A percentile compares a stretch with the other conserved stretches of the same genome.
phyloP scores from a whole-genome alignment of 108 stramenopile genomes.

The Cyclotella baltica region DNA sequence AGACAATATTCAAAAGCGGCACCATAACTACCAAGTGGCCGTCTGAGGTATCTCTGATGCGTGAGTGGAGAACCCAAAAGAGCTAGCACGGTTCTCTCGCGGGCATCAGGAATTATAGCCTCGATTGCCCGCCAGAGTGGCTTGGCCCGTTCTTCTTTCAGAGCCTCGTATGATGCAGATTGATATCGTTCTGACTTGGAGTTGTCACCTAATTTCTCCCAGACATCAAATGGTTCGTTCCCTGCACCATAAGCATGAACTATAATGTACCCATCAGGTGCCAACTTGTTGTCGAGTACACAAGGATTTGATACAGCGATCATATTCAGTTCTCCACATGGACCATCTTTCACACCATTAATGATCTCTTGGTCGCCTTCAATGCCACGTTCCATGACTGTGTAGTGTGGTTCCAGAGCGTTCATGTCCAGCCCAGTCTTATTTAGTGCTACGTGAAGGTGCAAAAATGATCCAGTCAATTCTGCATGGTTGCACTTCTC shows the following conservation, averaged over 20 bases:
- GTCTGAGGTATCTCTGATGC: conserved; percentile 87
- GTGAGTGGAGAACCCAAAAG: conserved; percentile 90
- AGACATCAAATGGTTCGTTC: conserved; percentile 90
- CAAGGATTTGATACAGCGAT: conserved; percentile 92
- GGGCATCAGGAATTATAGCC: conserved; percentile 88
- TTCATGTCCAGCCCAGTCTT: conserved; percentile 72
- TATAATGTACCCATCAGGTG: conserved; percentile 89
- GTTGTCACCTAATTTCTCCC: conserved; percentile 53
- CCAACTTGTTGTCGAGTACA: conserved; percentile 78
- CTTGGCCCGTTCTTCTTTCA: conserved; percentile 83
- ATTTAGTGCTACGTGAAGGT: conserved; percentile 91
- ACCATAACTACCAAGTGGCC: conserved; percentile 89
- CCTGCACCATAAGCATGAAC: conserved; percentile 93
- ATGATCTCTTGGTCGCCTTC: conserved; percentile 51
- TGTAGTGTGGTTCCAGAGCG: conserved; percentile 88
- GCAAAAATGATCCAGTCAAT: conserved; percentile 90
- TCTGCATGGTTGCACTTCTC: conserved; percentile 67
- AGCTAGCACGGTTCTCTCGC: conserved; percentile 77
- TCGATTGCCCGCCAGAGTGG: conserved; percentile 91
- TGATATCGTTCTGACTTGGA: conserved; percentile 50
- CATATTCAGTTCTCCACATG: conserved; percentile 91
- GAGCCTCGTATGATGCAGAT: conserved; percentile 59
- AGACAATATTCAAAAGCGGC: conserved; percentile 87
- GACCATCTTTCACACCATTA: conserved; percentile 64
- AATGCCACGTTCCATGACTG: conserved; percentile 88